phyloP scores from a whole-genome alignment of 495 filamentous ascomycete genomes.

The Aspergillus sclerotiicarbonarius region DNA sequence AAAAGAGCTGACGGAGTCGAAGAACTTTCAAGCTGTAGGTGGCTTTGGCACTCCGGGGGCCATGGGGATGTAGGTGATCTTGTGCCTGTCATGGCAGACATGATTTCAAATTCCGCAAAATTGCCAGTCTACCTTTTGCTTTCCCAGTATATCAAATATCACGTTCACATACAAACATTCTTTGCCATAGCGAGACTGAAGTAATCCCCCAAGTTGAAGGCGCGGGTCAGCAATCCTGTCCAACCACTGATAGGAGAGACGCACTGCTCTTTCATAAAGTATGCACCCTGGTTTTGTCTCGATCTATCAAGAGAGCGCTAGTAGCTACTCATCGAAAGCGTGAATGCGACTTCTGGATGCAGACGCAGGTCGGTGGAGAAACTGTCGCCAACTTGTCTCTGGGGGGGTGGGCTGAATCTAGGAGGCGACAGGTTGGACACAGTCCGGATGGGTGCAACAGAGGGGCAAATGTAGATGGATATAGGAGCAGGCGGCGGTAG shows the following conservation, averaged over 20 bases:
- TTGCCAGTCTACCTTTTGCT: conserved; percentile 2
- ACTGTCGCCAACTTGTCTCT: neutral
- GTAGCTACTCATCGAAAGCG: neutral
- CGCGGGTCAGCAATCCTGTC: neutral
- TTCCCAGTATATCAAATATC: conserved; percentile 11
- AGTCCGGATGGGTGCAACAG: neutral
- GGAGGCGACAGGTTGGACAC: neutral
- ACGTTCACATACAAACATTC: conserved; percentile 7
- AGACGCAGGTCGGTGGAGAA: neutral
- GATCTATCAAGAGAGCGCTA: neutral
- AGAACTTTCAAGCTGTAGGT: conserved; percentile 24
- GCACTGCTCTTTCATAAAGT: neutral
- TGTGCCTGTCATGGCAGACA: conserved; percentile 45
- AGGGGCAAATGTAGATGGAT: neutral
- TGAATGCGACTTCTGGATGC: neutral
- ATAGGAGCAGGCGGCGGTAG: neutral
- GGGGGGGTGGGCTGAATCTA: neutral
- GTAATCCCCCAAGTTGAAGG: neutral
- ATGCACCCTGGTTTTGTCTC: neutral
- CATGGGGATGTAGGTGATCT: conserved; percentile 49
- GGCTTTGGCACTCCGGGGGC: conserved; percentile 32
- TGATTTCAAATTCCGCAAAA: conserved; percentile 16
- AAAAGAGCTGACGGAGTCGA: conserved; percentile 28
- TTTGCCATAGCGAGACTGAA: conserved; percentile 21
- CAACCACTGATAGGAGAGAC: neutral